Evolutionary conservation across 2,329 filamentous ascomycete genomes (phyloP), one percentile per base, ranked within the genome.

Genomic region (Aspergillus persii): DNA sequence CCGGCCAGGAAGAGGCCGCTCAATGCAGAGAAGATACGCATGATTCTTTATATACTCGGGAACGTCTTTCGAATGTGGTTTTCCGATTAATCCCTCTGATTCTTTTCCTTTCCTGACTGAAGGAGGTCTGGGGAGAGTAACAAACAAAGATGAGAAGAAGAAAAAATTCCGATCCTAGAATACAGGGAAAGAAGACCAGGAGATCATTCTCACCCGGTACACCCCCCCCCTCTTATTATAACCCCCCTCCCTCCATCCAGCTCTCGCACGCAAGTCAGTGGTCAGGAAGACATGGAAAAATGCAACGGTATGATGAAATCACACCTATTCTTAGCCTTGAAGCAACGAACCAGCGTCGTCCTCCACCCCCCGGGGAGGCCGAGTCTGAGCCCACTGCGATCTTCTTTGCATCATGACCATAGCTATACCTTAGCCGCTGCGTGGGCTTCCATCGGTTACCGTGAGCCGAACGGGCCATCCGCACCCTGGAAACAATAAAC

Each of bases 221-320:
- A 41, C 36, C n/a, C 36, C 36, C 36, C 15, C 15, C 36, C 36
- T 36, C 33, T 41, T 41, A 41, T n/a, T 41, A 41, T 41, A 41
- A 41, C 8, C 15, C 12, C 4, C 36, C 5, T n/a, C 36, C 36
- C 36, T 7, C 36, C 12, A 41, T 15, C 36, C 30, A 31, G 8
- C 30, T 8, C 12, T 41, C 36, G 15, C 11, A 6, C 6, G 3
- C 15, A 41, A 41, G 3, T 6, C 15, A 41, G 15, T 41, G 36
- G 15, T 15, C 36, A 3, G 4, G 36, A 41, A 41, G 36, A n/a
- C 36, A 41, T 41, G 36, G 18, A 9, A 27, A 53, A 51, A 54
- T 61, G 58, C 54, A 66, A 64, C 63, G 39, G 33, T 62, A 66
- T 67, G 63, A 67, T 66, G 63, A 63, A 66, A 65, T 66, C 18